A percentile compares a stretch with the other conserved stretches of the same genome.
These are phyloP conservation scores for Talaromyces ruber DNA, from an alignment of 495 filamentous ascomycete genomes.

Conservation along the genomic window DNA sequence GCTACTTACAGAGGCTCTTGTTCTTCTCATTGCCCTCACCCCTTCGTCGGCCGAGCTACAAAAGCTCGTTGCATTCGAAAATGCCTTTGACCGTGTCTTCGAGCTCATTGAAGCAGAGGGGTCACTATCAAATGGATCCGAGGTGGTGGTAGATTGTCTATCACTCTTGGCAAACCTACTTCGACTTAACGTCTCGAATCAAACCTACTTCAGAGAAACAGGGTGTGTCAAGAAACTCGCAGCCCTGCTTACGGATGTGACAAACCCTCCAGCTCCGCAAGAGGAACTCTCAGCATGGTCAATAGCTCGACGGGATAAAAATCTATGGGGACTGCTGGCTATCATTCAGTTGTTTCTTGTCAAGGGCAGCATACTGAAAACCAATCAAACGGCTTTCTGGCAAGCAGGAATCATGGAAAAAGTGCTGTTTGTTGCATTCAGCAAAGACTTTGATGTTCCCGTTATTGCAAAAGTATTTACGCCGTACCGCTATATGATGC, in stretches of 20 bases:
- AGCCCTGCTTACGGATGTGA: slow-evolving; percentile 57
- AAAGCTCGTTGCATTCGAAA: slow-evolving; percentile 90
- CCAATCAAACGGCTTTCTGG: slow-evolving; percentile 81
- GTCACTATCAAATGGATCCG: slow-evolving; percentile 73
- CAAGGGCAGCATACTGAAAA: slow-evolving; percentile 67
- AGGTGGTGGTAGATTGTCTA: slow-evolving; percentile 89
- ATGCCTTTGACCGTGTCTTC: slow-evolving; percentile 83
- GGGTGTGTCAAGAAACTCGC: slow-evolving; percentile 71
- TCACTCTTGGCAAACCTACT: slow-evolving; percentile 85
- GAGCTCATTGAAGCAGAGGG: slow-evolving; percentile 75
- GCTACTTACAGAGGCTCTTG: slow-evolving; percentile 45
- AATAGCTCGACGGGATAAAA: slow-evolving; percentile 73
- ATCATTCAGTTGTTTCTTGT: slow-evolving; percentile 81
- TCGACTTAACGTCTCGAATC: slow-evolving; percentile 83
- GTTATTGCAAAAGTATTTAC: slow-evolving; percentile 68
- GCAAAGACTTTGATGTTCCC: slow-evolving; percentile 58
- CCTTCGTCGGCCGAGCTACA: slow-evolving; percentile 73
- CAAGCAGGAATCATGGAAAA: slow-evolving; percentile 73
- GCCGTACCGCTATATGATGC: slow-evolving; percentile 7
- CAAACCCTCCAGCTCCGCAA: slow-evolving; percentile 45
- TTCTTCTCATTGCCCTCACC: slow-evolving; percentile 61
- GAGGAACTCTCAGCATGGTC: slow-evolving; percentile 64
- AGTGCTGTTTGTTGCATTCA: slow-evolving; percentile 77
- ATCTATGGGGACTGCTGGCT: slow-evolving; percentile 81
- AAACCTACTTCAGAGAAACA: slow-evolving; percentile 88